phyloP scores from a whole-genome alignment of 495 filamentous ascomycete genomes.

The Physcia stellaris region DNA sequence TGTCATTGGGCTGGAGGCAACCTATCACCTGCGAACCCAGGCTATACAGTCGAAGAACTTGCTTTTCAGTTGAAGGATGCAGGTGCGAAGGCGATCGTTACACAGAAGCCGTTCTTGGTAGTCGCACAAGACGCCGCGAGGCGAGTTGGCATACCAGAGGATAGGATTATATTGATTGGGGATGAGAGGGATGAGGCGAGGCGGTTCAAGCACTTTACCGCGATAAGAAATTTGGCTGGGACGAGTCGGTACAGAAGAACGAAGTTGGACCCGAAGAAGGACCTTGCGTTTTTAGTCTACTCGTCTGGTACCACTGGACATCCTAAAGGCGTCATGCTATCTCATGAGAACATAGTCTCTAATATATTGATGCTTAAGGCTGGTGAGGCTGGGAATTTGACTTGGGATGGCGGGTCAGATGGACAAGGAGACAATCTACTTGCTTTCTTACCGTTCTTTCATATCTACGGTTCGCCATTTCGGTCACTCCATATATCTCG shows the following conservation, averaged over 20 bases:
- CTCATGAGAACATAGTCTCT: slow-evolving; percentile 66
- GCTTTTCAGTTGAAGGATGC: slow-evolving; percentile 79
- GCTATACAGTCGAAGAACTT: slow-evolving; percentile 75
- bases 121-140: slow-evolving; percentile 53
- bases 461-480: slow-evolving; percentile 61
- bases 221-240: slow-evolving; percentile 44
- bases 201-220: slow-evolving; percentile 62
- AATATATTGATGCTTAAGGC: slow-evolving; percentile 46
- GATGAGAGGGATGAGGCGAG: slow-evolving; percentile 48
- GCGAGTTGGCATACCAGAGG: slow-evolving; percentile 47
- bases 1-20: slow-evolving; percentile 73
- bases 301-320: slow-evolving; percentile 81
- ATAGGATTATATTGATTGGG: slow-evolving; percentile 64
- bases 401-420: slow-evolving; percentile 44
- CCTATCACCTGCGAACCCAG: slow-evolving; percentile 73
- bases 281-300: slow-evolving; percentile 59
- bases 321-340: slow-evolving; percentile 88
- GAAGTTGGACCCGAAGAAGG: slow-evolving; percentile 35
- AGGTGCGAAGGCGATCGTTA: slow-evolving; percentile 62
- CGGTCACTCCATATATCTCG: neutral
- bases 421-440: slow-evolving; percentile 57
- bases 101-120: slow-evolving; percentile 48
- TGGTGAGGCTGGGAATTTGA: slow-evolving; percentile 46
- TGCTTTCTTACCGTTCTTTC: slow-evolving; percentile 84
- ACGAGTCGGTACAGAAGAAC: slow-evolving; percentile 27